Evolutionary conservation across 768 basidiomycete species (phyloP).

Genomic region (Rhizopogon vinicolor): DNA sequence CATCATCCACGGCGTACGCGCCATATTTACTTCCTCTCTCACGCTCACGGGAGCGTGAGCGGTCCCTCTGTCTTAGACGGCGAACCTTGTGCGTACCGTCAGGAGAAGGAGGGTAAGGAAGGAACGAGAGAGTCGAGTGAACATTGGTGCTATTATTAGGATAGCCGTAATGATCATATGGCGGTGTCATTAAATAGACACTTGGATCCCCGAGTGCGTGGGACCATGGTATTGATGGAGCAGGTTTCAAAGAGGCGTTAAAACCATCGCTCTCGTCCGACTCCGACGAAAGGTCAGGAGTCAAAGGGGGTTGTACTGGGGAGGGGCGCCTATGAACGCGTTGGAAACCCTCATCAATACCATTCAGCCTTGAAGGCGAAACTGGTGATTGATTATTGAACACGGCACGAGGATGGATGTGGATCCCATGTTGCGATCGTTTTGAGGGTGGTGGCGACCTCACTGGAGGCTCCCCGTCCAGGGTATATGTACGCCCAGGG

Average conservation of each 20-base stretch:
- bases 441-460: conserved; percentile 13
- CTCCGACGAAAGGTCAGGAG: conserved; percentile 58
- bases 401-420: conserved; percentile 44
- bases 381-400: conserved; percentile 6
- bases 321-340: conserved; percentile 8
- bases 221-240: conserved; percentile 18
- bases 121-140: conserved; percentile 5
- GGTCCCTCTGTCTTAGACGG: conserved; percentile 10
- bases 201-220: conserved; percentile 9
- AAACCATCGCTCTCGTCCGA: conserved; percentile 64
- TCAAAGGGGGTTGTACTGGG: conserved; percentile 40
- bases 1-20: conserved; percentile 5
- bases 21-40: conserved; percentile 3
- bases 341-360: conserved; percentile 9
- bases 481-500: conserved; percentile 63
- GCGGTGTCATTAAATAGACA: background rate
- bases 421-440: conserved; percentile 25
- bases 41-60: conserved; percentile 9
- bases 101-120: conserved; percentile 2
- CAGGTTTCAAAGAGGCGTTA: conserved; percentile 4
- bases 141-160: background rate
- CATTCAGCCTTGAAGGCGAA: background rate
- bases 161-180: conserved; percentile 3
- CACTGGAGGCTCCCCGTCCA: conserved; percentile 31
- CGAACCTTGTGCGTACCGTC: conserved; percentile 8